These are phyloP conservation scores for Uronychia setigera DNA, from an alignment of 73 alveolate species.

Conservation along the genomic window DNA sequence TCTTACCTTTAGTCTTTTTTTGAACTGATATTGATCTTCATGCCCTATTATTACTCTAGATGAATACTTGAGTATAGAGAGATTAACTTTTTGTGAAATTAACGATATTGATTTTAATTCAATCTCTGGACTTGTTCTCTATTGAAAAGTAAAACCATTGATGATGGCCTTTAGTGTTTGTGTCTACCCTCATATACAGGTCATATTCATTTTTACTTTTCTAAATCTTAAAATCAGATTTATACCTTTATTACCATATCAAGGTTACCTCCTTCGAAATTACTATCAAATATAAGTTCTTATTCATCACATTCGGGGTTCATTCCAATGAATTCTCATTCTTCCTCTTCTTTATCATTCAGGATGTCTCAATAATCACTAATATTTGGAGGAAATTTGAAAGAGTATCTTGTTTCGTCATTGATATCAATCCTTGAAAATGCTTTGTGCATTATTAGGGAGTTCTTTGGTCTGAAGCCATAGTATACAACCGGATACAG, in stretches of 20 bases:
- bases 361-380: no score
- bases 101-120: slow-evolving; percentile 77
- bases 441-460: slow-evolving; percentile 53
- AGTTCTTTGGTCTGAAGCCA: slow-evolving; percentile 57
- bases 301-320: slow-evolving; percentile 23
- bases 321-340: slow-evolving; percentile 55
- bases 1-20: not conserved
- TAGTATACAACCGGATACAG: slow-evolving; percentile 13
- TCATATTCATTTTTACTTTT: slow-evolving; percentile 61
- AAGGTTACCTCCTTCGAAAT: slow-evolving; percentile 64
- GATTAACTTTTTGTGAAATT: slow-evolving; percentile 77
- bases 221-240: no score
- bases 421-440: slow-evolving; percentile 10
- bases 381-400: slow-evolving; percentile 32
- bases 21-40: slow-evolving; percentile 28
- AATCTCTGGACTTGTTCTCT: slow-evolving; percentile 51
- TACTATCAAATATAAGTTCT: slow-evolving; percentile 41
- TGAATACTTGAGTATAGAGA: slow-evolving; percentile 62
- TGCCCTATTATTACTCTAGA: slow-evolving; percentile 72
- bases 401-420: no score
- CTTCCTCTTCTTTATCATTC: slow-evolving; percentile 30
- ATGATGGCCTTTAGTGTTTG: slow-evolving; percentile 87
- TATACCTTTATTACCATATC: slow-evolving; percentile 58
- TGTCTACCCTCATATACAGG: slow-evolving; percentile 78
- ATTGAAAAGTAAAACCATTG: slow-evolving; percentile 88